Evolutionary conservation across 108 stramenopile species (phyloP), one percentile per base, ranked within the genome.

Genomic region (Conticribra guillardii): DNA sequence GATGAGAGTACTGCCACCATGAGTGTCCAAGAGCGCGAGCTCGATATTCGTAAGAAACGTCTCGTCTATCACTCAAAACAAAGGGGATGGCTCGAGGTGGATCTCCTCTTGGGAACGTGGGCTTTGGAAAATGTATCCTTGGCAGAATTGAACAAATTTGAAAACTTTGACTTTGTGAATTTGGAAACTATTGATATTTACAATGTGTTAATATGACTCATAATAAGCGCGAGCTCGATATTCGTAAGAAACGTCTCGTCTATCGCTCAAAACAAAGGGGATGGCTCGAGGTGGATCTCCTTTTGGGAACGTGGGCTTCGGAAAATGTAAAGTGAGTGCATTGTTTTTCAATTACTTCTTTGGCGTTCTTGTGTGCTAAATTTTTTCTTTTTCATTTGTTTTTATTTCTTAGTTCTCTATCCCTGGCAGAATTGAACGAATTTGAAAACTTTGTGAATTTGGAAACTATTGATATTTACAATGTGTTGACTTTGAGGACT

Each of bases 391-490:
- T n/a, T n/a, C n/a, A n/a, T n/a, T n/a, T n/a, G n/a, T n/a, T n/a
- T n/a, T n/a, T n/a, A n/a, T n/a, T n/a, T n/a, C n/a, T n/a, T n/a
- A n/a, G n/a, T 9, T 53, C 18, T 1, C 74, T 99, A 17, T 53
- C 81, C 1, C 48, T 62, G 15, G 81, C 84, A 31, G 94, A 99
- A 72, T 58, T 97, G 33, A 94, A 97, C 67, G 69, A 98, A 50
- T 99, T 92, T 75, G 98, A 99, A 77, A 76, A 81, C 46, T 97
- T 99, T 73, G 94, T 99, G 0, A 98, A 99, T 72, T 70, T 86
- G 74, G 98, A 99, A 74, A 99, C 99, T 4, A 95, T 99, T 64
- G 99, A 99, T 74, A 98, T 99, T 32, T 99, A 97, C 86, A 99
- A 98, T 76, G 90, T 97, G 47, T 79, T 99, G 60, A 95, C 97